These are phyloP conservation scores for Yamadazyma dendronema DNA, from an alignment of 1,139 yeast genomes.

Conservation along the genomic window DNA sequence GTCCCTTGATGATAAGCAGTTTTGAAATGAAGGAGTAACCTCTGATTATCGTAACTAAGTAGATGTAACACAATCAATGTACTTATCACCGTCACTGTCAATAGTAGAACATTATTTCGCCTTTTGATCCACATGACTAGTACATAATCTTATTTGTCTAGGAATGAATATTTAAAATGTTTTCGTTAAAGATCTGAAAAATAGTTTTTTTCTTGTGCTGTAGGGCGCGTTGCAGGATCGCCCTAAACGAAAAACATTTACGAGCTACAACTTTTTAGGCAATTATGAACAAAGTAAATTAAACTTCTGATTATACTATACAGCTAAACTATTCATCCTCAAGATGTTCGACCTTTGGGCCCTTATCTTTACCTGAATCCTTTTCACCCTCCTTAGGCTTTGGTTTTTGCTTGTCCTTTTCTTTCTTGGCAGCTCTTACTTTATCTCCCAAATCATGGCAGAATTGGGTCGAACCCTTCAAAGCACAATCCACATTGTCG, in stretches of 20 bases:
- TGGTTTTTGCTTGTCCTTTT: background rate
- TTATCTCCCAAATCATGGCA: constrained; percentile 24
- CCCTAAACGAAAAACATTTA: background rate
- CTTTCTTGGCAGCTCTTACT: constrained; percentile 1
- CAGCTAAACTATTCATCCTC: no score
- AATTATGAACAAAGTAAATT: no score
- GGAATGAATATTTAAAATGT: background rate
- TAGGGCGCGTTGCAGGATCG: background rate
- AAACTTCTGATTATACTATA: no score
- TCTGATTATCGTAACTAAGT: constrained; percentile 5
- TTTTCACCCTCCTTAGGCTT: background rate
- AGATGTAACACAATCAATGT: constrained; percentile 7
- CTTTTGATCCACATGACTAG: constrained; percentile 7
- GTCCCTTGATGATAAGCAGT: constrained; percentile 16
- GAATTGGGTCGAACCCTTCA: constrained; percentile 23
- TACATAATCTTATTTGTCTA: background rate
- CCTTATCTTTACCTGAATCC: no score
- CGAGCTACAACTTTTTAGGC: no score
- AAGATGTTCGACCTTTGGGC: background rate
- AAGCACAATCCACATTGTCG: constrained; percentile 33
- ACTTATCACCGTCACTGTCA: constrained; percentile 5
- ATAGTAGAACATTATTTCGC: constrained; percentile 5
- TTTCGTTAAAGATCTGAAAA: background rate
- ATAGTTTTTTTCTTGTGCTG: background rate
- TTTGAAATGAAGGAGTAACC: constrained; percentile 9